Evolutionary conservation across 179 eudicot species (phyloP).

Genomic region (Dionaea muscipula): DNA sequence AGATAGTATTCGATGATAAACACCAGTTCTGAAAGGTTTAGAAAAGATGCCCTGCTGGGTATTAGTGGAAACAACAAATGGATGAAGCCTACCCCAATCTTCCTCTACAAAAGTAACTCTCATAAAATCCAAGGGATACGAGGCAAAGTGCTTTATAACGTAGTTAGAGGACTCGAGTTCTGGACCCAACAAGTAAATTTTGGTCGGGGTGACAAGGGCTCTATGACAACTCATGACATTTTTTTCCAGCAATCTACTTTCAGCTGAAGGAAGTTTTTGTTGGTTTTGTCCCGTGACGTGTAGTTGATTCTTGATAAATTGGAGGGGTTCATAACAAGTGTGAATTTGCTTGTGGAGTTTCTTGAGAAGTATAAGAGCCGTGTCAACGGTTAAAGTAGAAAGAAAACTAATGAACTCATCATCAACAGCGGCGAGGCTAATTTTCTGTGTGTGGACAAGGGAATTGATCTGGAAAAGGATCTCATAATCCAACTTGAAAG

Average conservation of each 20-base stretch:
- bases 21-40: conserved; percentile 45
- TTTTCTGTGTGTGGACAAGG: conserved; percentile 64
- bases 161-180: conserved; percentile 83
- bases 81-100: conserved; percentile 75
- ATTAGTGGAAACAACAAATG: conserved; percentile 42
- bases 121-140: conserved; percentile 67
- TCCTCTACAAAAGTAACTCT: conserved; percentile 94
- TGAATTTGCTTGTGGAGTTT: conserved; percentile 51
- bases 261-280: conserved; percentile 27
- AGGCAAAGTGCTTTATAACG: conserved; percentile 66
- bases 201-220: conserved; percentile 68
- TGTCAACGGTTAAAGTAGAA: conserved; percentile 30
- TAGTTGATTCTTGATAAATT: conserved; percentile 35
- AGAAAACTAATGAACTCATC: conserved; percentile 46
- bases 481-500: conserved; percentile 40
- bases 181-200: conserved; percentile 85
- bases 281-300: conserved; percentile 20
- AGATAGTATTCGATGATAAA: conserved; percentile 63
- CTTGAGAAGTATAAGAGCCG: conserved; percentile 38
- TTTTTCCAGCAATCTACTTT: conserved; percentile 32
- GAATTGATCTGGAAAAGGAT: conserved; percentile 81
- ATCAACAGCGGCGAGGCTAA: conserved; percentile 57
- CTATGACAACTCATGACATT: conserved; percentile 80
- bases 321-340: conserved; percentile 67
- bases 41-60: conserved; percentile 52